These are phyloP conservation scores for Leccinum obscurum DNA, from an alignment of 768 basidiomycete species.

Conservation along the genomic window DNA sequence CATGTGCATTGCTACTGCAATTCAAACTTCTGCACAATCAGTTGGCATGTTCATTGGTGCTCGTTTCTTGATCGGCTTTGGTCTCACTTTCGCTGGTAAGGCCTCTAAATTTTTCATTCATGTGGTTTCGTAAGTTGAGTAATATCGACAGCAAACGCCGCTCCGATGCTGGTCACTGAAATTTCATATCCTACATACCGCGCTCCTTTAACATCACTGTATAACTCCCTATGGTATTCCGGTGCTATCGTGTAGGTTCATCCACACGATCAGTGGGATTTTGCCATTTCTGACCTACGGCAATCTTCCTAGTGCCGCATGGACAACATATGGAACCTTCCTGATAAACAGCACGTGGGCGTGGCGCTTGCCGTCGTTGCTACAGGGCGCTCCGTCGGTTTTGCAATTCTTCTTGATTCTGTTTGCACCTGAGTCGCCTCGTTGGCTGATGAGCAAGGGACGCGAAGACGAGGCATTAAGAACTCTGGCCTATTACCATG, in stretches of 20 bases:
- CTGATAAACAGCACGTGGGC: conserved; percentile 66
- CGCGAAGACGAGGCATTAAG: conserved; percentile 64
- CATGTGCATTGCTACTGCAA: conserved; percentile 65
- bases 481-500: conserved; percentile 82
- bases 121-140: background rate
- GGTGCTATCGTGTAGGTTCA: conserved; percentile 69
- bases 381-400: conserved; percentile 70
- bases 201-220: conserved; percentile 71
- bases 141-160: conserved; percentile 54
- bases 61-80: conserved; percentile 77
- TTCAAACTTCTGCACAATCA: conserved; percentile 72
- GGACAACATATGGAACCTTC: conserved; percentile 83
- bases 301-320: conserved; percentile 56
- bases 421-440: conserved; percentile 81
- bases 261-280: background rate
- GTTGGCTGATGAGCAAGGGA: conserved; percentile 79
- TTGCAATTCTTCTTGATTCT: conserved; percentile 65
- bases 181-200: conserved; percentile 85
- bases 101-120: background rate
- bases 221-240: conserved; percentile 87
- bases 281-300: background rate
- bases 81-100: conserved; percentile 66
- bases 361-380: conserved; percentile 79
- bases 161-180: conserved; percentile 84
- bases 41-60: conserved; percentile 81